These are phyloP conservation scores for Allomyces javanicus DNA, from an alignment of 192 early-diverging fungal genomes.

Conservation along the genomic window DNA sequence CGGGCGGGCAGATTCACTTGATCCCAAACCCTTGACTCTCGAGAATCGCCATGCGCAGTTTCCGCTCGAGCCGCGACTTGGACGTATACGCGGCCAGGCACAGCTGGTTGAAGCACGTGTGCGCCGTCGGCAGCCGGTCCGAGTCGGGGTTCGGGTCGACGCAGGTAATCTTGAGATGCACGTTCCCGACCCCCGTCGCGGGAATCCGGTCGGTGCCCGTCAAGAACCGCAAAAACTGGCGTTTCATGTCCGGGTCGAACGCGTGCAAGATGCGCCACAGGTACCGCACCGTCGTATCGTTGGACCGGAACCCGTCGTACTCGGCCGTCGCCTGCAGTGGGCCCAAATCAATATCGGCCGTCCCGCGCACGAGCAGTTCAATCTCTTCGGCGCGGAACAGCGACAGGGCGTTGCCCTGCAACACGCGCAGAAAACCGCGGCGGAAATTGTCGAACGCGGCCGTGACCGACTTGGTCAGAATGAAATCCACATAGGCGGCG, in stretches of 20 bases:
- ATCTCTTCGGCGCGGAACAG: constrained; percentile 75
- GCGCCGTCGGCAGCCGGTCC: constrained; percentile 72
- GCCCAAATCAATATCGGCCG: constrained; percentile 61
- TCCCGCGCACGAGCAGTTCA: constrained; percentile 71
- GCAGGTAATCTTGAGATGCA: constrained; percentile 53
- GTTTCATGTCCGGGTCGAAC: constrained; percentile 68
- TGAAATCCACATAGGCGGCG: constrained; percentile 53
- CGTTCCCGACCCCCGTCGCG: constrained; percentile 63
- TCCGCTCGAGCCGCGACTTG: constrained; percentile 55
- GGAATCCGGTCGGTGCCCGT: constrained; percentile 84
- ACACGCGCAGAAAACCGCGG: constrained; percentile 63
- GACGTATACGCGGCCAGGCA: constrained; percentile 63
- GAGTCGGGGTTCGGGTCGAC: constrained; percentile 68
- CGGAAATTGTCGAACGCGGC: constrained; percentile 61
- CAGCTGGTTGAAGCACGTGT: constrained; percentile 84
- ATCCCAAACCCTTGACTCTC: constrained; percentile 67
- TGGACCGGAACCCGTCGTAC: constrained; percentile 63
- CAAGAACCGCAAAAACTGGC: constrained; percentile 68
- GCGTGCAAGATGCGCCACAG: constrained; percentile 76
- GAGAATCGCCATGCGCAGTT: constrained; percentile 56
- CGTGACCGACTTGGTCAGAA: constrained; percentile 46
- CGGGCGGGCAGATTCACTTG: constrained; percentile 21
- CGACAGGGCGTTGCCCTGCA: constrained; percentile 60
- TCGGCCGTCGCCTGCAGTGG: constrained; percentile 54
- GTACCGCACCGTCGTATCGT: constrained; percentile 41